Conservation (phyloP, 208 protist species). For the Kentomonas sorsogonicus region DNA sequence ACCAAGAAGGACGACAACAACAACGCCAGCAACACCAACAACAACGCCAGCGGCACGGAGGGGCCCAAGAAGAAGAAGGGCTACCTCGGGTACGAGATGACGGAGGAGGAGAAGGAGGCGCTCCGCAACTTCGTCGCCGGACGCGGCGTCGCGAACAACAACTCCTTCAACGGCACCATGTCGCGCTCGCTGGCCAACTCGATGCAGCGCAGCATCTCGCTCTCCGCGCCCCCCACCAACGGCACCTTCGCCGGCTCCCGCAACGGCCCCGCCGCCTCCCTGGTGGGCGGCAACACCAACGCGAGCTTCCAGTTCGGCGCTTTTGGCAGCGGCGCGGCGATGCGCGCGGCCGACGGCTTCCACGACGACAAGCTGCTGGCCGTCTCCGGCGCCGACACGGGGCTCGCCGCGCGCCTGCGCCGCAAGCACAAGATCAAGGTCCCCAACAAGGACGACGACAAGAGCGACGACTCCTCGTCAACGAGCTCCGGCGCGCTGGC, state of each 20-base stretch:
- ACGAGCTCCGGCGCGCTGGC: too few species aligned
- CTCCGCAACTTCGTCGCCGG: conserved; percentile 48
- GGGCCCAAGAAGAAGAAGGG: conserved; percentile 57
- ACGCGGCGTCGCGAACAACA: conserved; percentile 10
- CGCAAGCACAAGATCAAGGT: conserved; percentile 58
- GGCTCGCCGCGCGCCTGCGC: conserved; percentile 42
- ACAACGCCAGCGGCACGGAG: background rate
- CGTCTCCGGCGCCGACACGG: conserved; percentile 39
- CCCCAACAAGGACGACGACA: conserved; percentile 15
- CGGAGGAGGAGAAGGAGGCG: conserved; percentile 58
- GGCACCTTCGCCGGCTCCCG: too few species aligned
- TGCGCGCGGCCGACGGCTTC: background rate
- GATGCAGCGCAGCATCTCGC: too few species aligned
- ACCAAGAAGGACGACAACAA: conserved; percentile 10
- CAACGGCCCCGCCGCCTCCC: too few species aligned
- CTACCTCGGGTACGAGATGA: conserved; percentile 81
- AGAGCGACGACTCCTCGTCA: too few species aligned
- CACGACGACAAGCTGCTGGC: conserved; percentile 24
- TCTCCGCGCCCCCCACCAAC: too few species aligned
- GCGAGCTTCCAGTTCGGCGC: conserved; percentile 2
- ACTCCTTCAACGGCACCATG: conserved; percentile 11
- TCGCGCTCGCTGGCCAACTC: background rate
- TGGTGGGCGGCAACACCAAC: background rate
- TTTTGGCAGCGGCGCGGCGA: background rate
- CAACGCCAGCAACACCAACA: conserved; percentile 8